Conservation (phyloP, 2,329 filamentous ascomycete genomes). For the Pestalotiopsis sp. region DNA sequence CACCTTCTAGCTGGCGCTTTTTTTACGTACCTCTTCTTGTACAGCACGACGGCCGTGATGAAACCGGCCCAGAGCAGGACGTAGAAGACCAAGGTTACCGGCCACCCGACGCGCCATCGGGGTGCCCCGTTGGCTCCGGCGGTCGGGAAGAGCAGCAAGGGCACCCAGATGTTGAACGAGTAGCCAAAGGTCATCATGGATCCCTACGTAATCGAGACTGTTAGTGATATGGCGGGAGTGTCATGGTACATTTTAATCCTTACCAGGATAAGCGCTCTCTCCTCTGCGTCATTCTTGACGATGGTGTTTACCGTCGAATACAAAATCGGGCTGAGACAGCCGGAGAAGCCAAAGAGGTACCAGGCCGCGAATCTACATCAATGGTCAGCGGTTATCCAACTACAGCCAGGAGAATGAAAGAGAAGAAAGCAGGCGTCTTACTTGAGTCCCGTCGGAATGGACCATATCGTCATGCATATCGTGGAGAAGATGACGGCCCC, state of each 20-base stretch:
- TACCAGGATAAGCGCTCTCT: conserved; percentile 40
- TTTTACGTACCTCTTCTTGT: conserved; percentile 27
- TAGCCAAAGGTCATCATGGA: conserved; percentile 50
- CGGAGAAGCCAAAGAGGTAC: conserved; percentile 41
- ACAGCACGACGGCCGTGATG: conserved; percentile 37
- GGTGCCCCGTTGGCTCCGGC: conserved; percentile 43
- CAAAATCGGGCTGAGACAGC: conserved; percentile 42
- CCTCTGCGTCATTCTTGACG: conserved; percentile 41
- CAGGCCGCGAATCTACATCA: conserved; percentile 37
- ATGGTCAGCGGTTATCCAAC: too few relatives aligned
- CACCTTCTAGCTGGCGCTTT: not conserved
- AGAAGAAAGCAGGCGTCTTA: conserved; percentile 21
- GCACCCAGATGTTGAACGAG: conserved; percentile 48
- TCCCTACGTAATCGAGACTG: conserved; percentile 28
- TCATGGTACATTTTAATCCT: conserved; percentile 11
- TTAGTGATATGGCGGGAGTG: not conserved
- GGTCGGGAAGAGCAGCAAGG: conserved; percentile 44
- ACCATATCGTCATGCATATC: conserved; percentile 50
- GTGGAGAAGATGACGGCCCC: conserved; percentile 43
- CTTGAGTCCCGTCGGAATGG: conserved; percentile 51
- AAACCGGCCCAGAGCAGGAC: conserved; percentile 46
- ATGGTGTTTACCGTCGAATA: conserved; percentile 47
- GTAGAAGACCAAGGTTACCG: conserved; percentile 47
- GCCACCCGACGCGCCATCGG: conserved; percentile 51
- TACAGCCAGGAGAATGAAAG: too few relatives aligned